Conservation (phyloP, 768 basidiomycete genomes). For the Rhizopogon vesiculosus region DNA sequence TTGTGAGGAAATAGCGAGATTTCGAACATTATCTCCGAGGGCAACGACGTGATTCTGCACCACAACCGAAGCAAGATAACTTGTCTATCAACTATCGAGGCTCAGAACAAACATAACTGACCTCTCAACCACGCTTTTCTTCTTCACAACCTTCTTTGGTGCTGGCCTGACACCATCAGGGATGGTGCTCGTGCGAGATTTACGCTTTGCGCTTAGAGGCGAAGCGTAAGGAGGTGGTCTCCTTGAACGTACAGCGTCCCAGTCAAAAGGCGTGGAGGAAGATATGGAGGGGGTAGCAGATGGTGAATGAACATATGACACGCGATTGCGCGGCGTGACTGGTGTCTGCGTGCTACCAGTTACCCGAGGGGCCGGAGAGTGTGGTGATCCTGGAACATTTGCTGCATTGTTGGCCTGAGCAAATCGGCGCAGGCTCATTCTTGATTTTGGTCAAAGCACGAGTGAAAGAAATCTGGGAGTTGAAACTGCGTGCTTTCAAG, state of each 20-base stretch:
- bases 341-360: constrained; percentile 35
- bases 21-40: constrained; percentile 71
- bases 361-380: constrained; percentile 31
- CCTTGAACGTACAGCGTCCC: constrained; percentile 75
- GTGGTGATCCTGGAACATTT: constrained; percentile 33
- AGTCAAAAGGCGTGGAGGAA: constrained; percentile 77
- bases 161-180: constrained; percentile 25
- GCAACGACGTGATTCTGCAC: constrained; percentile 55
- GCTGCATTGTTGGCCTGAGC: constrained; percentile 48
- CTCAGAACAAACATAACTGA: constrained; percentile 19
- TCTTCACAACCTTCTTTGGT: constrained; percentile 55
- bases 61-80: constrained; percentile 5
- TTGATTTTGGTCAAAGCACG: constrained; percentile 2
- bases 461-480: not conserved
- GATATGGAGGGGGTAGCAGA: constrained; percentile 70
- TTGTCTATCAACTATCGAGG: constrained; percentile 10
- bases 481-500: constrained; percentile 13
- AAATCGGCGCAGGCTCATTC: constrained; percentile 54
- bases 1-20: constrained; percentile 83
- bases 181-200: constrained; percentile 33
- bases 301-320: constrained; percentile 55
- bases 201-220: constrained; percentile 45
- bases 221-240: constrained; percentile 71
- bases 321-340: constrained; percentile 40
- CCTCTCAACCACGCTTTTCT: constrained; percentile 63